Evolutionary conservation across 176 grass and related monocot species (phyloP).

Genomic region (Zea luxurians): DNA sequence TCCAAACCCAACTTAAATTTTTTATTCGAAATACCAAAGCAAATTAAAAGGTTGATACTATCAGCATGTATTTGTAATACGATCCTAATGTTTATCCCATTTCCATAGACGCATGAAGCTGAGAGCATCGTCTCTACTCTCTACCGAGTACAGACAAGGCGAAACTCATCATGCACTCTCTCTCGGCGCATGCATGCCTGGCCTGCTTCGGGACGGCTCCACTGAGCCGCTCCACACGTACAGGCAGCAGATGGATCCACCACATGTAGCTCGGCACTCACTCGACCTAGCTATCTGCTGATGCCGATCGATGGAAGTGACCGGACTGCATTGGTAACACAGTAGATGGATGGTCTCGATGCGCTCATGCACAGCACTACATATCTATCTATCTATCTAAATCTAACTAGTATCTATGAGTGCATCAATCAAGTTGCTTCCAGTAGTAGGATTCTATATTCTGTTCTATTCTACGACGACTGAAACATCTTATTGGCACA

Average conservation of each 20-base stretch:
- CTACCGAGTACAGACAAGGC: not conserved
- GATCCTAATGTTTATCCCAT: not conserved
- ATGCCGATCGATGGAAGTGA: not conserved
- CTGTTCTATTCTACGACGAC: not conserved
- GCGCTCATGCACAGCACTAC: not conserved
- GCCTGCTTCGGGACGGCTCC: too few relatives aligned
- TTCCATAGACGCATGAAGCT: not conserved
- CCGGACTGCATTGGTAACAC: not conserved
- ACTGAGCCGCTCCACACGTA: too few relatives aligned
- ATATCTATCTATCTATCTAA: not conserved
- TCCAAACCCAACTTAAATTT: too few relatives aligned
- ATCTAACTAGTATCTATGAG: not conserved
- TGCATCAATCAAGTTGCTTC: constrained; percentile 25
- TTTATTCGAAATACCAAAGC: not conserved
- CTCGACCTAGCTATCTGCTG: not conserved
- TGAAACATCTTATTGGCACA: not conserved
- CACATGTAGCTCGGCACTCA: not conserved
- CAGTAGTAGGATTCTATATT: constrained; percentile 3
- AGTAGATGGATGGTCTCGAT: not conserved
- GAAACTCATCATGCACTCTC: not conserved
- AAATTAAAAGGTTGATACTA: not conserved
- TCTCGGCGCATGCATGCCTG: not conserved
- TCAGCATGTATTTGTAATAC: not conserved
- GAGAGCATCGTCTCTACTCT: not conserved
- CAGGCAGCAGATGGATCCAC: not conserved